These are phyloP conservation scores for Kluyveromyces dobzhanskii DNA, from an alignment of 805 yeast genomes.

Conservation along the genomic window DNA sequence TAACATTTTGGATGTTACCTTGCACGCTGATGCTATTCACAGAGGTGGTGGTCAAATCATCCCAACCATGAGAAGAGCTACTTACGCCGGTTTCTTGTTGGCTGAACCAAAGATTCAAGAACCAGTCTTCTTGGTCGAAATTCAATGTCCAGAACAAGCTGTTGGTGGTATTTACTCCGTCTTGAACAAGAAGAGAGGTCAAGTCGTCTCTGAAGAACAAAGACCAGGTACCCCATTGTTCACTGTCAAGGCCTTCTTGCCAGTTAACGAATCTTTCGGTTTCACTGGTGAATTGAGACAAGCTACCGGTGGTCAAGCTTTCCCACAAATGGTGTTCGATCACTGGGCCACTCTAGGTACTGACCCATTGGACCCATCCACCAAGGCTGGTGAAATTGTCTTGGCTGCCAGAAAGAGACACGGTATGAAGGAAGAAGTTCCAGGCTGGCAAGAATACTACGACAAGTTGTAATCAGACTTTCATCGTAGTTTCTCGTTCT, in stretches of 20 bases:
- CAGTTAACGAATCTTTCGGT: constrained; percentile 99
- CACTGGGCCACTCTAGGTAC: constrained; percentile 92
- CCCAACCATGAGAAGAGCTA: constrained; percentile 99
- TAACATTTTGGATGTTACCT: constrained; percentile 97
- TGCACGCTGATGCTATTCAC: constrained; percentile 99
- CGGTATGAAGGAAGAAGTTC: constrained; percentile 95
- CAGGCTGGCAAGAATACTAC: constrained; percentile 99
- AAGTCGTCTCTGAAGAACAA: constrained; percentile 98
- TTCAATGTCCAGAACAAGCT: constrained; percentile 98
- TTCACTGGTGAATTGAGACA: constrained; percentile 99
- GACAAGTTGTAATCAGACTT: constrained; percentile 58
- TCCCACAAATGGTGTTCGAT: constrained; percentile 99
- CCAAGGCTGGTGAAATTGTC: constrained; percentile 62
- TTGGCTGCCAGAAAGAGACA: constrained; percentile 79
- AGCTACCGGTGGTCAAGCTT: constrained; percentile 99
- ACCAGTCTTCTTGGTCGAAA: constrained; percentile 98
- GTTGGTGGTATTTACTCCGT: constrained; percentile 99
- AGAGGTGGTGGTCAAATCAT: constrained; percentile 99
- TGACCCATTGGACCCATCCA: constrained; percentile 83
- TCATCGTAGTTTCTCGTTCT: constrained; percentile 7
- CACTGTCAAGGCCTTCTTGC: constrained; percentile 99
- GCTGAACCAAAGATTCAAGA: constrained; percentile 99
- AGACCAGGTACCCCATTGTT: constrained; percentile 99
- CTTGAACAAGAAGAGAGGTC: constrained; percentile 99
- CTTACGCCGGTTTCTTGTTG: constrained; percentile 95